Percentiles rank a stretch among this genome's conserved stretches.
Evolutionary conservation across 257 asterid species (phyloP).

Genomic region (Paulownia fortunei): DNA sequence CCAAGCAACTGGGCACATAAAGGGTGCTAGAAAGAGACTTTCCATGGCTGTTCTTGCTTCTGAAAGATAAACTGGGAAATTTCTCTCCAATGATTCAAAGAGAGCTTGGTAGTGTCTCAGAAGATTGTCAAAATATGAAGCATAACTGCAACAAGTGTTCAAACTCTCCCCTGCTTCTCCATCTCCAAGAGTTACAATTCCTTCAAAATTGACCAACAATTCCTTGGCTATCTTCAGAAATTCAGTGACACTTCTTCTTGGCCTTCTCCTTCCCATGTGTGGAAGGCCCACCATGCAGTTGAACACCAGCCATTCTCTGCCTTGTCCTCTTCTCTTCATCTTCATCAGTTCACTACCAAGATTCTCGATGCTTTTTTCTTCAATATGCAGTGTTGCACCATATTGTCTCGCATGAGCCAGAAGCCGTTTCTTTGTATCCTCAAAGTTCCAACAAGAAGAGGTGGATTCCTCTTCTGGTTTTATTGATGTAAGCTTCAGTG

Average conservation of each 20-base stretch:
- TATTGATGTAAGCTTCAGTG: slow-evolving; percentile 58
- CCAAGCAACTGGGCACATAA: slow-evolving; percentile 57
- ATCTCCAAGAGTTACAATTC: slow-evolving; percentile 64
- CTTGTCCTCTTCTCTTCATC: slow-evolving; percentile 38
- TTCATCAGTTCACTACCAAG: slow-evolving; percentile 41
- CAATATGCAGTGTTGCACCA: slow-evolving; percentile 50
- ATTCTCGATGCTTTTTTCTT: slow-evolving; percentile 49
- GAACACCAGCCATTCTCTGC: slow-evolving; percentile 68
- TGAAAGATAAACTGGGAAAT: slow-evolving; percentile 59
- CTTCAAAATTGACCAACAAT: slow-evolving; percentile 36
- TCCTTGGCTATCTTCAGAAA: slow-evolving; percentile 58
- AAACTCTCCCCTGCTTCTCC: slow-evolving; percentile 53
- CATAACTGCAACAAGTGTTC: slow-evolving; percentile 33
- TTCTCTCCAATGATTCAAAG: slow-evolving; percentile 65
- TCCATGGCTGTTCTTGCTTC: slow-evolving; percentile 78
- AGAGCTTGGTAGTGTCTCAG: slow-evolving; percentile 55
- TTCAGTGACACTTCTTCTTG: slow-evolving; percentile 39
- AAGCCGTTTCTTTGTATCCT: slow-evolving; percentile 57
- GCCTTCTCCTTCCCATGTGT: slow-evolving; percentile 60
- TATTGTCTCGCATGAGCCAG: slow-evolving; percentile 47
- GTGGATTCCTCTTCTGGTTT: slow-evolving; percentile 40
- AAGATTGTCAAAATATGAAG: slow-evolving; percentile 48
- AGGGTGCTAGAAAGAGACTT: slow-evolving; percentile 60
- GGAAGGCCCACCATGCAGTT: slow-evolving; percentile 75
- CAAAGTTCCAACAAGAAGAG: slow-evolving; percentile 44